A percentile compares a stretch with the other conserved stretches of the same genome.
Evolutionary conservation across 805 yeast species (phyloP).

Genomic region (Cyberlindnera euphorbiiphila): DNA sequence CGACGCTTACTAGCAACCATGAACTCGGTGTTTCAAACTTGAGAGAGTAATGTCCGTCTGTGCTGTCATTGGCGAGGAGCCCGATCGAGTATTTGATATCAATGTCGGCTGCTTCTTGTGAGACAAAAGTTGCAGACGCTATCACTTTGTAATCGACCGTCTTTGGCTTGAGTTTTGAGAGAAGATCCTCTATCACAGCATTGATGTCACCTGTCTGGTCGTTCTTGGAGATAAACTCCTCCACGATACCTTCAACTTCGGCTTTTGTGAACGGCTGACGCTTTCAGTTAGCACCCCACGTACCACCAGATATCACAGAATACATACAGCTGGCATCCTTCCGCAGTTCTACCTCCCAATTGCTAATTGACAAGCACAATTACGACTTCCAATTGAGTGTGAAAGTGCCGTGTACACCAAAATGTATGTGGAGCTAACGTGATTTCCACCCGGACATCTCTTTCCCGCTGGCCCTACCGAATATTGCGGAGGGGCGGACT

Average conservation of each 20-base stretch:
- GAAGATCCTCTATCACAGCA: constrained; percentile 4
- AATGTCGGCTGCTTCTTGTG: not conserved
- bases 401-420: too few species aligned
- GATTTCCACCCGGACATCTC: too few species aligned
- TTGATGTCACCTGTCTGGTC: constrained; percentile 6
- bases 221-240: not conserved
- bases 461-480: too few species aligned
- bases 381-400: too few species aligned
- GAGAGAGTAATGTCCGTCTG: constrained; percentile 13
- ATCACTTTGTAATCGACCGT: constrained; percentile 11
- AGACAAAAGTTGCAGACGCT: constrained; percentile 3
- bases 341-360: too few species aligned
- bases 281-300: not conserved
- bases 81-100: constrained; percentile 9
- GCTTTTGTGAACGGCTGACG: constrained; percentile 12
- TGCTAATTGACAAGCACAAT: too few species aligned
- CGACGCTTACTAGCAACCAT: constrained; percentile 9
- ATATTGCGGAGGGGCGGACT: too few species aligned
- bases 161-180: constrained; percentile 3
- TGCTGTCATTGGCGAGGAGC: constrained; percentile 12
- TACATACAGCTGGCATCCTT: constrained; percentile 7
- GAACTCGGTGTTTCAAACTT: constrained; percentile 2
- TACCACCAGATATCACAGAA: not conserved
- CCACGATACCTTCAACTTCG: constrained; percentile 7
- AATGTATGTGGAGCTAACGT: too few species aligned